Conservation (phyloP, 176 grass and related monocot genomes). For the Sorghum bicolor region Sorghum_bicolor_NCBIv3 NC_012872.2:71467501-71468000, state of each 20-base stretch:
- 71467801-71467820: slow-evolving; percentile 78
- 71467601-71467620: slow-evolving; percentile 64
- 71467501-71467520: slow-evolving; percentile 21
- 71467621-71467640: slow-evolving; percentile 97
- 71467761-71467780: slow-evolving; percentile 53
- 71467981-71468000: slow-evolving; percentile 71
- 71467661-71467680: slow-evolving; percentile 93
- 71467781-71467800: slow-evolving; percentile 80
- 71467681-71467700: not conserved
- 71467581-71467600: slow-evolving; percentile 65
- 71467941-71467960: slow-evolving; percentile 89
- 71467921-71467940: slow-evolving; percentile 7
- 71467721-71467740: not conserved
- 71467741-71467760: slow-evolving; percentile 14
- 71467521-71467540: slow-evolving; percentile 37
- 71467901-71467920: not conserved
- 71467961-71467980: slow-evolving; percentile 89
- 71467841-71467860: slow-evolving; percentile 89
- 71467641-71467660: slow-evolving; percentile 93
- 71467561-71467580: slow-evolving; percentile 66
- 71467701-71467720: not conserved
- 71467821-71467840: slow-evolving; percentile 81
- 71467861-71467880: slow-evolving; percentile 36
- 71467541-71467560: slow-evolving; percentile 83
- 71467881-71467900: not conserved